Evolutionary conservation across 1,139 yeast genomes (phyloP).

Genomic region (Geotrichum bryndzae): DNA sequence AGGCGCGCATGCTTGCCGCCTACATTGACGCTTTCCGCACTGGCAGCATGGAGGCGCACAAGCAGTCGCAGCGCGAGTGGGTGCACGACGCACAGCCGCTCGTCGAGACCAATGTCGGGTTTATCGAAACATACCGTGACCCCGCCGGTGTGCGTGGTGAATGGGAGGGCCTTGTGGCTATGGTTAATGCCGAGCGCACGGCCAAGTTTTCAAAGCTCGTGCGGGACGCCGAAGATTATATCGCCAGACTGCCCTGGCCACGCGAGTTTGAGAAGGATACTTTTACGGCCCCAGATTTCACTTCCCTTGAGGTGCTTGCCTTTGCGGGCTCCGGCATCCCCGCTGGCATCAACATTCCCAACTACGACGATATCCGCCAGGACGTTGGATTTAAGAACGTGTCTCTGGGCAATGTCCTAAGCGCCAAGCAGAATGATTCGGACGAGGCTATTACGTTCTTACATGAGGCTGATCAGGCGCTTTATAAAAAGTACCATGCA

Average conservation of each 20-base stretch:
- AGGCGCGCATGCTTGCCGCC: constrained; percentile 53
- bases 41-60: constrained; percentile 82
- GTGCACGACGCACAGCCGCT: constrained; percentile 78
- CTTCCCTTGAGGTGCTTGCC: constrained; percentile 80
- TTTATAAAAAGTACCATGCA: constrained; percentile 65
- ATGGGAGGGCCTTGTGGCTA: constrained; percentile 89
- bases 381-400: constrained; percentile 84
- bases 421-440: constrained; percentile 54
- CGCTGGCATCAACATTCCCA: constrained; percentile 89
- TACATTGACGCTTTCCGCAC: constrained; percentile 68
- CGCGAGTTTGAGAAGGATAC: constrained; percentile 66
- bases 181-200: constrained; percentile 83
- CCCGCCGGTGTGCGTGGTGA: constrained; percentile 93
- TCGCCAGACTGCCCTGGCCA: constrained; percentile 71
- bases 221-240: constrained; percentile 60
- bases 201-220: constrained; percentile 70
- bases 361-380: constrained; percentile 80
- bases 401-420: constrained; percentile 75
- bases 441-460: constrained; percentile 69
- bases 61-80: constrained; percentile 79
- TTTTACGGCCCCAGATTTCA: constrained; percentile 86
- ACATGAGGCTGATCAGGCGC: constrained; percentile 44
- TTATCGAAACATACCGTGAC: constrained; percentile 87
- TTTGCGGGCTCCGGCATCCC: constrained; percentile 89
- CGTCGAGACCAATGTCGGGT: constrained; percentile 83